A percentile compares a stretch with the other conserved stretches of the same genome.
Conservation (phyloP, 139 green algal species). For the Micractinium conductrix region DNA sequence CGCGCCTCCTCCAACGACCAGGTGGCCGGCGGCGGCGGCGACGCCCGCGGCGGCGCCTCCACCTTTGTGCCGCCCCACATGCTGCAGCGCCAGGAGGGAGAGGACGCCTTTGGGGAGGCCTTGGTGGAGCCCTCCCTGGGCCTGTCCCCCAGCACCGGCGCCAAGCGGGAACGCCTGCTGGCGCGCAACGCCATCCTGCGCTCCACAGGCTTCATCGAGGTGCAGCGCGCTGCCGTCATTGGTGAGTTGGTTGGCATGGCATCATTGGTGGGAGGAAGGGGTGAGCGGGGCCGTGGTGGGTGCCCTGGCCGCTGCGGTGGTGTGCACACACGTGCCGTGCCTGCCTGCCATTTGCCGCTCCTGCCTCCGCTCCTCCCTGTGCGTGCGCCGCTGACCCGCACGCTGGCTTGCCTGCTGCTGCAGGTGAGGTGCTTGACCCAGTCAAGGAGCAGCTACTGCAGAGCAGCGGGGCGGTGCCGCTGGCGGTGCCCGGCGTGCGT, state of each 20-base stretch:
- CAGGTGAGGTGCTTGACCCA: slow-evolving; percentile 39
- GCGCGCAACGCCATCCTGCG: slow-evolving; percentile 65
- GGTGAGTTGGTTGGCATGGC: not conserved
- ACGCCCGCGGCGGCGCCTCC: slow-evolving; percentile 1
- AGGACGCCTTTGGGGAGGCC: slow-evolving; percentile 1
- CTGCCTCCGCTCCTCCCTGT: no score
- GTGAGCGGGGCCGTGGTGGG: not conserved
- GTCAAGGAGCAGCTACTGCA: slow-evolving; percentile 34
- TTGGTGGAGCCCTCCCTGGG: not conserved
- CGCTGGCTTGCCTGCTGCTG: not conserved
- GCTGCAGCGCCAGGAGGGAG: slow-evolving; percentile 21
- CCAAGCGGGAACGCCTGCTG: slow-evolving; percentile 55
- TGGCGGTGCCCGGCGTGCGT: not conserved
- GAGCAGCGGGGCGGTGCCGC: not conserved
- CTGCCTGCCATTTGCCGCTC: not conserved
- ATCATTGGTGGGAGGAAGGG: not conserved
- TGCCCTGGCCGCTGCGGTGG: not conserved
- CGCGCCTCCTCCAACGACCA: slow-evolving; percentile 1
- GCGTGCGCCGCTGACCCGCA: no score
- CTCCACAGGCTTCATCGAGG: slow-evolving; percentile 63
- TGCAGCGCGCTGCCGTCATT: slow-evolving; percentile 21
- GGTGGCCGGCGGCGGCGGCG: not conserved
- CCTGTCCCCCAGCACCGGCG: slow-evolving; percentile 39
- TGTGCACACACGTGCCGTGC: not conserved
- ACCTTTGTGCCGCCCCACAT: slow-evolving; percentile 62